A percentile compares a stretch with the other conserved stretches of the same genome.
These are phyloP conservation scores for Pelargonium fulgidum DNA, from an alignment of 441 rosid species.

Conservation along the genomic window DNA sequence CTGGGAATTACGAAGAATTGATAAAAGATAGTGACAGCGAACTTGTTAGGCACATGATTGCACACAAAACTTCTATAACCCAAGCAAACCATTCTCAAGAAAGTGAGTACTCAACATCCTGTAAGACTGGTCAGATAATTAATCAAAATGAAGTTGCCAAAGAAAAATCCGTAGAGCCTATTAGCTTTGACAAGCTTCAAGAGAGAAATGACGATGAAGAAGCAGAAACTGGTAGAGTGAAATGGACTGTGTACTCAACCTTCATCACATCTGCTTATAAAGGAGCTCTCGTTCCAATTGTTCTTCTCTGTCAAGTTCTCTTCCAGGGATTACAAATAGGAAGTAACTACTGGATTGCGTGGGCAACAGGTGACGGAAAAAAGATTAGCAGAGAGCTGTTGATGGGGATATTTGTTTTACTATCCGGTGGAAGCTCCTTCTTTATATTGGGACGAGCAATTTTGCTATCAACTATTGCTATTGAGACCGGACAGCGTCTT, in stretches of 20 bases:
- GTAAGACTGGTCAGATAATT: too few species aligned
- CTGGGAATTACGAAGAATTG: constrained; percentile 71
- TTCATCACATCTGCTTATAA: constrained; percentile 68
- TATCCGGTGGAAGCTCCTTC: constrained; percentile 53
- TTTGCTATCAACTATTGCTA: constrained; percentile 44
- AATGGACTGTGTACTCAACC: constrained; percentile 76
- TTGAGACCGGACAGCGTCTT: constrained; percentile 48
- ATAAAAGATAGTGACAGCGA: constrained; percentile 64
- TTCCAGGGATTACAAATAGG: constrained; percentile 80
- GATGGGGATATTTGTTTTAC: constrained; percentile 37
- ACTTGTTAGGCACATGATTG: constrained; percentile 85
- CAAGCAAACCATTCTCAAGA: constrained; percentile 47
- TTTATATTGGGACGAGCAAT: constrained; percentile 57
- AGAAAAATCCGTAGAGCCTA: constrained; percentile 35
- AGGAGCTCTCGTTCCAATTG: constrained; percentile 68
- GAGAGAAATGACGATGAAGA: constrained; percentile 87
- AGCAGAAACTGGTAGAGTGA: constrained; percentile 84
- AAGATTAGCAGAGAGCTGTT: constrained; percentile 28
- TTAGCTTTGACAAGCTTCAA: constrained; percentile 46
- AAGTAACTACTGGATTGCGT: constrained; percentile 97
- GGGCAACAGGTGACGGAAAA: constrained; percentile 58
- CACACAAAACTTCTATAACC: constrained; percentile 59
- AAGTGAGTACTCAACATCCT: too few species aligned
- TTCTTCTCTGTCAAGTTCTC: constrained; percentile 71
- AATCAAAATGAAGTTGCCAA: constrained; percentile 48